Evolutionary conservation across 768 basidiomycete genomes (phyloP).

Genomic region (Podaxis rugospora): DNA sequence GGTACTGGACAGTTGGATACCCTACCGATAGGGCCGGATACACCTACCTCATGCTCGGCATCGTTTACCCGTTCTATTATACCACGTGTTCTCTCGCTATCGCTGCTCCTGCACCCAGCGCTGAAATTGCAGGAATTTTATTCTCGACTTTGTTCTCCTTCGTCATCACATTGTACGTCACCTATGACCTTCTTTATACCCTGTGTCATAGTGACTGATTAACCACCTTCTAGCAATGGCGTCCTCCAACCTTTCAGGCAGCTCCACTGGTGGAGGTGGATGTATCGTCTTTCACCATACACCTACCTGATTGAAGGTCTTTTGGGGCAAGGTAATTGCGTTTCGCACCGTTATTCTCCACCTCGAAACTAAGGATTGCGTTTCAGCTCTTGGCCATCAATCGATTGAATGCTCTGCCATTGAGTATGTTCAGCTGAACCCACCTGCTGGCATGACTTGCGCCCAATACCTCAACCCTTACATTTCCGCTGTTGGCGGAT

Average conservation of each 20-base stretch:
- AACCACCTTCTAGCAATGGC: constrained; percentile 40
- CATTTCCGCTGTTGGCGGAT: constrained; percentile 48
- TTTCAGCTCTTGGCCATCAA: constrained; percentile 36
- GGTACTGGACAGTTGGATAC: constrained; percentile 72
- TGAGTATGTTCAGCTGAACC: constrained; percentile 51
- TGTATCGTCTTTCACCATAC: constrained; percentile 46
- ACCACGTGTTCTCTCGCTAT: constrained; percentile 56
- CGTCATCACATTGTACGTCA: constrained; percentile 52
- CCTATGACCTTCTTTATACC: not conserved
- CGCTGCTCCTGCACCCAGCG: constrained; percentile 54
- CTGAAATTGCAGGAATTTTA: constrained; percentile 54
- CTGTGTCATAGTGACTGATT: not conserved
- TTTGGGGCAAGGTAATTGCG: constrained; percentile 40
- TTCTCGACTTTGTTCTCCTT: constrained; percentile 60
- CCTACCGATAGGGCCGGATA: constrained; percentile 50
- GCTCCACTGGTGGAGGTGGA: constrained; percentile 60
- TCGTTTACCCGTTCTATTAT: constrained; percentile 58
- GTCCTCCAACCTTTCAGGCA: constrained; percentile 58
- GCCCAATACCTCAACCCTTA: constrained; percentile 44
- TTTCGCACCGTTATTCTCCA: constrained; percentile 31
- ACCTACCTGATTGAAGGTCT: constrained; percentile 50
- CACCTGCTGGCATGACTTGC: constrained; percentile 53
- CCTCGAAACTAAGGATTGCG: constrained; percentile 9
- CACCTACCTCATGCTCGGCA: constrained; percentile 47
- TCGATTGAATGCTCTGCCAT: constrained; percentile 41